Evolutionary conservation across 2,329 filamentous ascomycete genomes (phyloP), one percentile per base, ranked within the genome.

Genomic region (Colletotrichum sp.): DNA sequence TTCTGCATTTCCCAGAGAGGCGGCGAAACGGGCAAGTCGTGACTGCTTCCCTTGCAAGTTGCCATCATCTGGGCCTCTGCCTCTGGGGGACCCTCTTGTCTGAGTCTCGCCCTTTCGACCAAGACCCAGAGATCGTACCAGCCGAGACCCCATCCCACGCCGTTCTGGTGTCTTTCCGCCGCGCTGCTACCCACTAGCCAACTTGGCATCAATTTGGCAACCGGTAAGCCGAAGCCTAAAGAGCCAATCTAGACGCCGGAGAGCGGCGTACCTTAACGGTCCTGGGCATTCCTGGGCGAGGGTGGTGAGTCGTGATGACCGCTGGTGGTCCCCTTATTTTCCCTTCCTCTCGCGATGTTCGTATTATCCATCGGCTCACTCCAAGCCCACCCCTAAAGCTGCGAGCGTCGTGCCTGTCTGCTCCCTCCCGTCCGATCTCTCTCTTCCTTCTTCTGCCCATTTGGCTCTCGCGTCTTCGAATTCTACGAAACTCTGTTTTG

Each of bases 101-200:
- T 43, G 18, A 34, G 58, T n/a, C 28, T 55, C 69, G 69, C 60
- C 69, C 58, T 61, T 36, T 66, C 58, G 38, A 66, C 38, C n/a
- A 58, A 56, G 43, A 21, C 32, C 16, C 32, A 52, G 61, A 78
- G 61, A 78, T 78, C 71, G 76, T 75, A 75, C 75, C 76, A 77
- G 67, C 64, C 62, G 61, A 48, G 34, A 36, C 52, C 55, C 55
- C 32, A 43, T 60, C 34, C 55, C 34, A 24, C 64, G 38, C 38
- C 43, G 28, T 66, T 66, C 64, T 66, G 64, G 64, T 28, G 64
- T 30, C 38, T 52, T 55, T 32, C 43, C 24, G 8, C 58, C 52
- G 52, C 64, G 60, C 30, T 34, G 28, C 30, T 48, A 36, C 26
- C 32, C 60, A 36, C 67, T 61, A 32, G 30, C 58, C 58, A 32